Evolutionary conservation across 805 yeast genomes (phyloP), one percentile per base, ranked within the genome.

Genomic region (Saccharomycopsis microspora): DNA sequence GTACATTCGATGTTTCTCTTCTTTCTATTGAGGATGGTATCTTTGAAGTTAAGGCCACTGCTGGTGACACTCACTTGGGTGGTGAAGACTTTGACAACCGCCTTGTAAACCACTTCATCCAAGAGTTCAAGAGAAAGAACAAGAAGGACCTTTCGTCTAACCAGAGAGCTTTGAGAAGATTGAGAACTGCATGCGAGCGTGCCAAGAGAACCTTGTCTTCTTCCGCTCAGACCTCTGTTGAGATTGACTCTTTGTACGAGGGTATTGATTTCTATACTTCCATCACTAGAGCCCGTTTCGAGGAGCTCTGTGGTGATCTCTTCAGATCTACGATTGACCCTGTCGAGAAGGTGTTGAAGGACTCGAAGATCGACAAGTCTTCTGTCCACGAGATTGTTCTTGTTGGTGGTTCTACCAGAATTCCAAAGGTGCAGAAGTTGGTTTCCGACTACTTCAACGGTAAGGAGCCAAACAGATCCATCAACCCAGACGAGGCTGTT

Each of bases 51-150:
- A 88, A 87, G 76, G 93, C 97, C 57, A 89, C 97, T 53, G 73
- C 74, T 54, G 74, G 74, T 69, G 74, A 88, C 66, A 85, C 90
- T 51, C 90, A 82, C 71, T 81, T 86, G 75, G 97, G 97, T 77
- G 97, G 97, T 82, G 96, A 89, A 75, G 97, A 89, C 74, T 90
- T 90, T 70, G 97, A 90, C 71, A 79, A 86, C 82, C 84, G 96
- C 73, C 81, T 90, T 66, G 96, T 89, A 58, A 87, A 76, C 76
- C 90, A 81, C 78, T 89, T 89, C 67, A 85, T 82, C 58, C 81
- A 78, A 66, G 97, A 90, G 74, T 90, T 89, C 83, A 89, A 90
- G 87, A 82, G 96, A 76, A 89, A 90, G 81, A 78, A 85, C 82
- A 87, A 87, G 83, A 86, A 87, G 78, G 97, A 90, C 68, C 72